Evolutionary conservation across 2,329 filamentous ascomycete genomes (phyloP), one percentile per base, ranked within the genome.

Genomic region (Pseudovirgaria hyperparasitica): DNA sequence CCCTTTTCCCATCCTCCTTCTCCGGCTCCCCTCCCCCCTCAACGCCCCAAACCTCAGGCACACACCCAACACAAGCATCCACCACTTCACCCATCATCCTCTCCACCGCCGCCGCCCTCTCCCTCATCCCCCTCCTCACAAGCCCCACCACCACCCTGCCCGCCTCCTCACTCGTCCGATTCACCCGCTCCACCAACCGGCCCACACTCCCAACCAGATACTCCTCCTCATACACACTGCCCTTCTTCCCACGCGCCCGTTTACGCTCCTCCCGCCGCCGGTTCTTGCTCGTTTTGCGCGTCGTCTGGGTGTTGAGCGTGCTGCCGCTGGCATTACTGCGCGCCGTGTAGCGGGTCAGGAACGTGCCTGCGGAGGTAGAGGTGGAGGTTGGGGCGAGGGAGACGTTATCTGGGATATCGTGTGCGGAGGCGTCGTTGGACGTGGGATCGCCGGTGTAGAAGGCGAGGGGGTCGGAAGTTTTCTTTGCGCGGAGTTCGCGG

Each of bases 211-310:
- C 90, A 32, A 93, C 76, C 5, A 98, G 70, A 52, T 98, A 98
- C 54, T 96, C 90, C 48, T 96, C 87, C 54, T 98, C 90, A 53
- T 98, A 98, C 5, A 98, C 82, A 10, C 82, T 93, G 8, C 90
- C 90, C 62, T 96, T 96, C 52, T 93, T 87, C 14, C 90, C 90
- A 6, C 84, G 66, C 1, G 90, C 90, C 10, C 87, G 74, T 67
- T 98, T 98, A 52, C 92, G 75, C 63, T 98, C 90, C 55, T 98
- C 90, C 12, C 85, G 69, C 14, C 78, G 67, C 27, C 85, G 74
- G 48, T 92, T 94, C 63, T 90, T 92, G 46, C 73, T 80, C 21
- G 84, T 93, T 32, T 79, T 79, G 9, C 85, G 70, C 26, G 75
- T 81, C 3, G 79, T 75, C 16, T 74, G 72, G 9, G 79, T 86